These are phyloP conservation scores for Rhodotorula diobovata DNA, from an alignment of 768 basidiomycete species.

Conservation along the genomic window DNA sequence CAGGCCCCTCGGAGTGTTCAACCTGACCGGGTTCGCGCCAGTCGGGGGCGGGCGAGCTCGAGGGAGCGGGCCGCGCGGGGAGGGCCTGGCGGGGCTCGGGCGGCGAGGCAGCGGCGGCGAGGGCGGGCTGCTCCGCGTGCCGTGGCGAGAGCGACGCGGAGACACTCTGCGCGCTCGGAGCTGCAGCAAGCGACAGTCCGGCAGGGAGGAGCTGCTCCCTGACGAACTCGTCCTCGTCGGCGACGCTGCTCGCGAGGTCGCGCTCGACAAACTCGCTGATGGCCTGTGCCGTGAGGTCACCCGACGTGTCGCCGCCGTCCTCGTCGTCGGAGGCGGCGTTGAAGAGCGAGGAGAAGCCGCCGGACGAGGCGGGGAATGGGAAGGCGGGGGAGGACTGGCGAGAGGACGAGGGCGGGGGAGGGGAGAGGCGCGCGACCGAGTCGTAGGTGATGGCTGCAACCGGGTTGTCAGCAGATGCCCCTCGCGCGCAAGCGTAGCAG, in stretches of 20 bases:
- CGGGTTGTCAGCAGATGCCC: neutral
- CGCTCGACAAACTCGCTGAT: constrained; percentile 19
- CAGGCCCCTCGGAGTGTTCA: too few species aligned
- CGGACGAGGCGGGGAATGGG: neutral
- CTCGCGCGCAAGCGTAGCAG: too few species aligned
- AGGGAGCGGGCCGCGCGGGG: too few species aligned
- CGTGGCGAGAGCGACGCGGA: too few species aligned
- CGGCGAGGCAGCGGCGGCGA: too few species aligned
- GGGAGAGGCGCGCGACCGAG: neutral
- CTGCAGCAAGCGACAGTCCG: neutral
- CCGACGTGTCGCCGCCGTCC: neutral
- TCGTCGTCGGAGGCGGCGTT: neutral
- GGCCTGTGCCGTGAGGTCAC: neutral
- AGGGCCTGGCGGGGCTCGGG: too few species aligned
- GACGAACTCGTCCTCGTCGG: constrained; percentile 17
- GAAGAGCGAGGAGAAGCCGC: constrained; percentile 8
- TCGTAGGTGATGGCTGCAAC: too few species aligned
- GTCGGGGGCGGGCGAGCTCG: too few species aligned
- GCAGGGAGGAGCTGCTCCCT: neutral
- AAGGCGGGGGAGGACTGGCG: constrained; percentile 5
- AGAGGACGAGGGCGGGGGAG: neutral
- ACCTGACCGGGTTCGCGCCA: too few species aligned
- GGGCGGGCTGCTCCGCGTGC: too few species aligned
- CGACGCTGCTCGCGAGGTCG: constrained; percentile 13
- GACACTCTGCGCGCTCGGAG: neutral